Evolutionary conservation across 371 early-diverging fungal species (phyloP).

Genomic region (Aphelidium insulamus): DNA sequence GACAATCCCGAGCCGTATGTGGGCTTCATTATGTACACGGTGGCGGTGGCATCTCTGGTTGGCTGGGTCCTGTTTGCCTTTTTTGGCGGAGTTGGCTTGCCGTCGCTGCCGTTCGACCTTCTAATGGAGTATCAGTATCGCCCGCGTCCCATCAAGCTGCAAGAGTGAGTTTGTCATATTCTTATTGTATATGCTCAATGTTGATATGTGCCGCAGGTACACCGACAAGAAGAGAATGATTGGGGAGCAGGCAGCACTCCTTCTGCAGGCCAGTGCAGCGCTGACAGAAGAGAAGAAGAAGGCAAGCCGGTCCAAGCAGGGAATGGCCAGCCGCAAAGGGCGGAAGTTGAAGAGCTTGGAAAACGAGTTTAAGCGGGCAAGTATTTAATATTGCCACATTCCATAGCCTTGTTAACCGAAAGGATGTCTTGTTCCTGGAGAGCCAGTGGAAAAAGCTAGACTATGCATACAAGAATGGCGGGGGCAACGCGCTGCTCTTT

Average conservation of each 20-base stretch:
- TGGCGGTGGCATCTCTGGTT: conserved; percentile 18
- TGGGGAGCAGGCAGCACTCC: conserved; percentile 15
- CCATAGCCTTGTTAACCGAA: not conserved
- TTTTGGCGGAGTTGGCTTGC: conserved; percentile 28
- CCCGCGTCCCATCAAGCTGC: conserved; percentile 19
- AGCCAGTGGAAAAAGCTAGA: conserved; percentile 20
- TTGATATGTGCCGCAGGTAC: conserved; percentile 13
- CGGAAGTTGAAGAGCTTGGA: conserved; percentile 12
- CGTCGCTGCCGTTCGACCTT: conserved; percentile 20
- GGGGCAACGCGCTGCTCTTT: conserved; percentile 18
- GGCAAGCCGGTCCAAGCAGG: not conserved
- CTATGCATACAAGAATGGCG: conserved; percentile 17
- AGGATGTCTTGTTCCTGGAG: conserved; percentile 24
- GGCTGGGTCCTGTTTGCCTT: conserved; percentile 26
- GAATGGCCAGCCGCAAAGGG: not conserved
- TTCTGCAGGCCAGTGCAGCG: conserved; percentile 22
- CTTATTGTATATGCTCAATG: not conserved
- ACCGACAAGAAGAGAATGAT: conserved; percentile 16
- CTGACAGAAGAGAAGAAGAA: not conserved
- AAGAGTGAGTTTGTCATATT: conserved; percentile 9
- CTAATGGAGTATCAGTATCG: conserved; percentile 18
- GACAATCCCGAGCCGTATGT: too few relatives aligned
- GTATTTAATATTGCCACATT: not conserved
- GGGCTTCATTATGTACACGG: conserved; percentile 17
- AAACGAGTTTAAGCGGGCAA: conserved; percentile 10